Base-by-base conservation (phyloP, 2,329 filamentous ascomycete genomes). In the Furcasterigmium sp. region DNA sequence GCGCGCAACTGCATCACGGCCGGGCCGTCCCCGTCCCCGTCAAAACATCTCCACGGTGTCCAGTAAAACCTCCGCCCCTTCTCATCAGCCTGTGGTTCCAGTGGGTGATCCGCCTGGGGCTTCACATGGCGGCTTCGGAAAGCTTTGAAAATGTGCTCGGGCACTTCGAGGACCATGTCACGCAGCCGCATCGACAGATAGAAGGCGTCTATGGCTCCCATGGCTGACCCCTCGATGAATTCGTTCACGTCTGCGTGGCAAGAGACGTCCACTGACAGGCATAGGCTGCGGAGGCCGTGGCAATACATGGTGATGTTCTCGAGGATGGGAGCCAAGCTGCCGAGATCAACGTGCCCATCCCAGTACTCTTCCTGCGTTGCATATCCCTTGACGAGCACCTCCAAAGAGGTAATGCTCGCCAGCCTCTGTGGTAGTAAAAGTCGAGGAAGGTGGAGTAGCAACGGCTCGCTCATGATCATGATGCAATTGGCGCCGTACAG, bases 401-500 rank as follows among this genome's bases (percentile, higher is more conserved):
- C 51, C 1, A 52, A 42, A 2, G 48, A 51, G 2, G 42, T 41
- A 19, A 53, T 42, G 8, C 43, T 41, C 14, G 47, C 44, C 6
- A 53, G 36, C 8, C 45, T 34, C 18, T 48, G 43, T 4, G 28
- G 17, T 2, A 46, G 44, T 8, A 52, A 39, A 10, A 52, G 42
- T 20, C 46, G 42, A 17, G 50, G 46, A 15, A 53, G 42, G 39
- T 46, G 44, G 5, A 48, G 47, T 8, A 53, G 43, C 13, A 45
- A 36, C 2, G 51, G 45, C 8, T 50, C 48, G 37, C 30, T 39
- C 2, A 34, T 37, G n/a, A 62, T 52, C 40, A 51, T 46, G 15
- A 60, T 51, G 5, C 45, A 48, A 45, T 60, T 62, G 10, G 57
- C 54, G 19, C 49, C 23, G 37, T 59, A 61, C n/a, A 61, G 40